A percentile compares a stretch with the other conserved stretches of the same genome.
Conservation (phyloP, 2,329 filamentous ascomycete species). For the Curvularia spicifera region DNA sequence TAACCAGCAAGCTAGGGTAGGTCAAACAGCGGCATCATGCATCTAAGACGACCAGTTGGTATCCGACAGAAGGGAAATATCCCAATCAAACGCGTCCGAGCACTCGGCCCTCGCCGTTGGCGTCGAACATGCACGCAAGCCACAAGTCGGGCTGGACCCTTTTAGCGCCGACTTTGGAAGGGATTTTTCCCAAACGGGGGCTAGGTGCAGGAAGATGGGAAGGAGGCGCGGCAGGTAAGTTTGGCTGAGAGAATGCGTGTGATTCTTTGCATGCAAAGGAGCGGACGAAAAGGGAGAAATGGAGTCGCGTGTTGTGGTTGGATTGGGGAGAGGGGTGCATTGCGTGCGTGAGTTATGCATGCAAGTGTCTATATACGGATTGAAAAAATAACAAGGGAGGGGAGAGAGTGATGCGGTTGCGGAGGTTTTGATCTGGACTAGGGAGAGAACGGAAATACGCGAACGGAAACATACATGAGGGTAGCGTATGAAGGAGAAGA, state of each 20-base stretch:
- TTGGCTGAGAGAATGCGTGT: neutral
- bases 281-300: neutral
- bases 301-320: neutral
- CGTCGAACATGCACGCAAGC: conserved; percentile 33
- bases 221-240: neutral
- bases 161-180: conserved; percentile 14
- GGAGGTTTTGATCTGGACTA: neutral
- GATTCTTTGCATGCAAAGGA: neutral
- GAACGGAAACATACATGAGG: neutral
- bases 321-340: neutral
- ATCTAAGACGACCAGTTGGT: neutral
- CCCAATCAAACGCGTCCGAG: conserved; percentile 11
- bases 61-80: neutral
- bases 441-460: neutral
- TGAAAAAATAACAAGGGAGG: neutral
- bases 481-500: neutral
- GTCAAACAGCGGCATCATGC: neutral
- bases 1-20: neutral
- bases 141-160: conserved; percentile 37
- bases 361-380: neutral
- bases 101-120: conserved; percentile 25
- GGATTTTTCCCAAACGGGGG: neutral
- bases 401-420: neutral
- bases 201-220: neutral
- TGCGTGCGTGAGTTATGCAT: neutral